Conservation (phyloP, 2,329 filamentous ascomycete genomes). For the Colletotrichum higginsianum region DNA sequence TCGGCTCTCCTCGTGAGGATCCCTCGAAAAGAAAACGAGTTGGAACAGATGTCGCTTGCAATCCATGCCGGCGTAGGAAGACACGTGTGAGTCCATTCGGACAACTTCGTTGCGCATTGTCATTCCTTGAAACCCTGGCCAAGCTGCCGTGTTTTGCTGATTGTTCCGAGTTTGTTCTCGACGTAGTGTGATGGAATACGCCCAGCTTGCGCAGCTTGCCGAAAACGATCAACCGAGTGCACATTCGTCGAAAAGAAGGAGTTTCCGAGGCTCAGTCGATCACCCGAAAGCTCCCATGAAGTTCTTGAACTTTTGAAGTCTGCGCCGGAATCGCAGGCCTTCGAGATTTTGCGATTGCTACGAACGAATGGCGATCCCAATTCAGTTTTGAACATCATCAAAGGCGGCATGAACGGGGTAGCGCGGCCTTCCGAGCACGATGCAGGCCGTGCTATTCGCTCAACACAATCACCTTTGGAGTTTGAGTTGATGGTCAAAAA, state of each 20-base stretch:
- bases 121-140: neutral
- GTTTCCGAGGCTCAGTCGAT: conserved; percentile 1
- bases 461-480: conserved; percentile 37
- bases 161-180: neutral
- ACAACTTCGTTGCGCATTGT: neutral
- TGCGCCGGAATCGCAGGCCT: conserved; percentile 43
- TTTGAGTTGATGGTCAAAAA: conserved; percentile 48
- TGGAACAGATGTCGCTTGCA: conserved; percentile 46
- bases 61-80: conserved; percentile 46
- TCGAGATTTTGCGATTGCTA: conserved; percentile 44
- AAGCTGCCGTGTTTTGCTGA: neutral
- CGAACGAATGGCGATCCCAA: conserved; percentile 45
- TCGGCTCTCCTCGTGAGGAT: conserved; percentile 11
- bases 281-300: conserved; percentile 38
- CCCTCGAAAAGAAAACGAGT: conserved; percentile 45
- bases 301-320: conserved; percentile 47
- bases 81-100: conserved; percentile 43
- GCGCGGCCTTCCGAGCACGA: neutral
- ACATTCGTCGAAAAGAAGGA: conserved; percentile 43
- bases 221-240: conserved; percentile 40
- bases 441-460: neutral
- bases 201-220: conserved; percentile 44
- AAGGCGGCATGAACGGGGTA: conserved; percentile 12
- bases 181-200: conserved; percentile 44
- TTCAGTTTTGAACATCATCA: conserved; percentile 45